Evolutionary conservation across 768 basidiomycete genomes (phyloP), one percentile per base, ranked within the genome.

Genomic region (Rhodotorula graminis): DNA sequence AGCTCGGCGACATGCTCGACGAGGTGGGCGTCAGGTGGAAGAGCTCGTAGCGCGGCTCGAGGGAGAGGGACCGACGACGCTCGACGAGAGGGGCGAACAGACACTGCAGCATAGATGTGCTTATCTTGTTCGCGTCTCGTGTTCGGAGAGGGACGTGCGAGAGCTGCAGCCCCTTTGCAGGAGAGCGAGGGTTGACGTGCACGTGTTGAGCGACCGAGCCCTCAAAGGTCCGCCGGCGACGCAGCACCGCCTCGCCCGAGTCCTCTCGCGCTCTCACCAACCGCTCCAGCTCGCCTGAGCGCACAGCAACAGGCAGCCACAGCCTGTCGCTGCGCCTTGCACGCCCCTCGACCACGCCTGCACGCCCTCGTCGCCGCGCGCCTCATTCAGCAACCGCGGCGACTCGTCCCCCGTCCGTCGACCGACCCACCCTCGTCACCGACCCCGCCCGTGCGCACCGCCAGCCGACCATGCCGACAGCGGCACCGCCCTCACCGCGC

Each of bases 21-120:
- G 72, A 69, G 62, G 70, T 65, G 1, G 70, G 70, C 16, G 56
- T 71, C 50, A 52, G 23, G 50, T 47, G 49, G 29, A 25, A 23
- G 1, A 19, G 47, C 47, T 21, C 19, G 61, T 52, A 33, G 47
- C 44, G 9, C 7, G 9, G 12, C 31, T 31, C 11, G 27, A 18
- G 27, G 9, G 60, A 29, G 21, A 2, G 27, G 27, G 50, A 11
- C n/a, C n/a, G 50, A 52, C 23, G 8, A 8, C 8, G 14, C 52
- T 21, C 49, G 49, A n/a, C n/a, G n/a, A n/a, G 49, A 21, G 11
- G 25, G 49, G 49, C 19, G 37, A 15, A 61, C 19, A 57, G 56
- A 37, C 57, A 55, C 53, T 55, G 27, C 7, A 29, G 23, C 4
- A 11, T 25, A 7, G 14, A 18, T 46, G 44, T 3, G 44, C 44